These are phyloP conservation scores for Diplodia corticola DNA, from an alignment of 2,329 filamentous ascomycete genomes.

Conservation along the genomic window DNA sequence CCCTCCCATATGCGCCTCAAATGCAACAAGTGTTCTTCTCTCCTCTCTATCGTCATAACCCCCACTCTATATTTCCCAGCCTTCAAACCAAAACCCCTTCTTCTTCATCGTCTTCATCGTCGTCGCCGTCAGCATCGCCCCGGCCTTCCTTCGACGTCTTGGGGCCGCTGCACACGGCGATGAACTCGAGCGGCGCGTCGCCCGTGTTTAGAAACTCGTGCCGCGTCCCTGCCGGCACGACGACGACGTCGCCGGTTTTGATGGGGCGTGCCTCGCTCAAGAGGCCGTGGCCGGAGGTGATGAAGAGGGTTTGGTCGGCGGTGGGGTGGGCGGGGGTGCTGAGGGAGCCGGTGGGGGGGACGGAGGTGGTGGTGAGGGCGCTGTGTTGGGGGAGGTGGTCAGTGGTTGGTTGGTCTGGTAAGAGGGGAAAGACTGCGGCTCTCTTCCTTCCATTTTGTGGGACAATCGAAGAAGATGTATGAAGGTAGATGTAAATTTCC, in stretches of 20 bases:
- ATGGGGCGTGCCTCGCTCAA: slow-evolving; percentile 61
- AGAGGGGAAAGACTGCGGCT: too few relatives aligned
- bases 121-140: slow-evolving; percentile 63
- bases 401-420: slow-evolving; percentile 26
- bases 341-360: slow-evolving; percentile 64
- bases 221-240: slow-evolving; percentile 65
- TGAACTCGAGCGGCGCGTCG: slow-evolving; percentile 58
- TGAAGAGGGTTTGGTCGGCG: slow-evolving; percentile 65
- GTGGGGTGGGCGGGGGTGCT: slow-evolving; percentile 59
- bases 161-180: slow-evolving; percentile 67
- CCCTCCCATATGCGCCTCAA: too few relatives aligned
- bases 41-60: slow-evolving; percentile 28
- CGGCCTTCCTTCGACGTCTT: slow-evolving; percentile 65
- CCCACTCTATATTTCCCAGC: too few relatives aligned
- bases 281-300: slow-evolving; percentile 60
- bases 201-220: slow-evolving; percentile 67
- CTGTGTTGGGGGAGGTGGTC: slow-evolving; percentile 24
- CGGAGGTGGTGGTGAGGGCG: slow-evolving; percentile 65
- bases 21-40: too few relatives aligned
- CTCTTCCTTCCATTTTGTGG: too few relatives aligned
- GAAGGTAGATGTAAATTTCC: too few relatives aligned
- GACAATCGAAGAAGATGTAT: too few relatives aligned
- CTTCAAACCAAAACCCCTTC: too few relatives aligned
- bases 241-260: slow-evolving; percentile 58
- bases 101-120: slow-evolving; percentile 56